phyloP scores from a whole-genome alignment of 352 stramenopile species.

The Aphanomyces invadans region DNA sequence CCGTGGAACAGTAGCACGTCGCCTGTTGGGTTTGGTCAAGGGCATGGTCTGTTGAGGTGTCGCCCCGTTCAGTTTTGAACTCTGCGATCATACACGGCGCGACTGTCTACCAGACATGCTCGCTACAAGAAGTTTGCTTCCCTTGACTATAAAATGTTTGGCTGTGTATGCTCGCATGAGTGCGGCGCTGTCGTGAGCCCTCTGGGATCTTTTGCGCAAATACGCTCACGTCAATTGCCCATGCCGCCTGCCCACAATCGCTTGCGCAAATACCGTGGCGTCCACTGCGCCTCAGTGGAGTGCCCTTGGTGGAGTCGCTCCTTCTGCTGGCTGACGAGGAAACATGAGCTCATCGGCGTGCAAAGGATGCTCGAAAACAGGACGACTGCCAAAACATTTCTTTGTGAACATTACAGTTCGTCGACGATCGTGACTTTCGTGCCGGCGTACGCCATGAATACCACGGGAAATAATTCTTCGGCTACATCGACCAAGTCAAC shows the following conservation, averaged over 20 bases:
- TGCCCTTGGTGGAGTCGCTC: too few relatives aligned
- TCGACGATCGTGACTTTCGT: background rate
- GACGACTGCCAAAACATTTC: too few relatives aligned
- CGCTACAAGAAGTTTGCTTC: background rate
- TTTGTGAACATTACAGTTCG: too few relatives aligned
- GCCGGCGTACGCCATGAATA: background rate
- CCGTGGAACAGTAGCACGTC: too few relatives aligned
- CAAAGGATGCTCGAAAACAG: too few relatives aligned
- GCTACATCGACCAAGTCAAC: background rate
- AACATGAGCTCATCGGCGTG: too few relatives aligned
- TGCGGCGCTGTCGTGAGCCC: background rate
- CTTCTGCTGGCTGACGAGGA: too few relatives aligned
- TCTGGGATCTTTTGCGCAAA: background rate
- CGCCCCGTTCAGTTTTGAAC: background rate
- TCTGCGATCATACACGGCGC: background rate
- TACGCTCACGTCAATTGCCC: background rate
- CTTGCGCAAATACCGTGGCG: too few relatives aligned
- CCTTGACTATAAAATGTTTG: background rate
- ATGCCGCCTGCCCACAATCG: too few relatives aligned
- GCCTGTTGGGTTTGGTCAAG: background rate
- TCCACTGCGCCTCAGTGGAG: too few relatives aligned
- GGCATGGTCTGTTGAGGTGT: background rate
- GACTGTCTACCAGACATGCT: background rate
- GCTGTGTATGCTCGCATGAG: background rate
- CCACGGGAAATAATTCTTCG: background rate